Percentiles rank a stretch among this genome's conserved stretches.
phyloP scores from a whole-genome alignment of 129 eudicot species.

The Apium graveolens region DNA sequence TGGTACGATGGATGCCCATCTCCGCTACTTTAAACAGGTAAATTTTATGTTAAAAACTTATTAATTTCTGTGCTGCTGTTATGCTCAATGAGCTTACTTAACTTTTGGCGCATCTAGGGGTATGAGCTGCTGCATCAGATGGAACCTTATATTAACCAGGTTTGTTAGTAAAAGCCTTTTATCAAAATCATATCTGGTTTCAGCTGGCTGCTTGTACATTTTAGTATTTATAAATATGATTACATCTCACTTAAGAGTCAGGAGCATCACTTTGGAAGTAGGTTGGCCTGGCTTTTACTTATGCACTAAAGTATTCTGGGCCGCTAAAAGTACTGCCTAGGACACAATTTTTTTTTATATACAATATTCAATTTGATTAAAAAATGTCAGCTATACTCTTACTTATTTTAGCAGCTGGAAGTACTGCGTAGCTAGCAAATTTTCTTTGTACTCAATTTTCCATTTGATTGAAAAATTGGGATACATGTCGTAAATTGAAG shows the following conservation, averaged over 20 bases:
- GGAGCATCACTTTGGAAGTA: neutral
- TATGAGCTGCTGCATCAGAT: slow-evolving; percentile 98
- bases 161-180: slow-evolving; percentile 21
- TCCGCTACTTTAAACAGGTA: slow-evolving; percentile 97
- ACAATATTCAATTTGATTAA: neutral
- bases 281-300: slow-evolving; percentile 6
- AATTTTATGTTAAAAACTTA: neutral
- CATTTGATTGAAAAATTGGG: neutral
- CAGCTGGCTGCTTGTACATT: neutral
- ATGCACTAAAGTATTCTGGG: neutral
- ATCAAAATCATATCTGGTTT: neutral
- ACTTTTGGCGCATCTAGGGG: slow-evolving; percentile 47
- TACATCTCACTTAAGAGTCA: neutral
- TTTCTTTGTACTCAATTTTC: neutral
- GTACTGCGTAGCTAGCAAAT: neutral
- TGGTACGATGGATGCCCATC: slow-evolving; percentile 98
- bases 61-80: slow-evolving; percentile 7
- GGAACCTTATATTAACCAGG: slow-evolving; percentile 99
- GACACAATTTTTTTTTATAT: neutral
- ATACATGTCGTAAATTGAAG: neutral
- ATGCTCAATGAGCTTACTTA: slow-evolving; percentile 6
- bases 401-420: neutral
- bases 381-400: neutral
- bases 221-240: neutral
- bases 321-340: neutral